Base-by-base conservation (phyloP, 768 basidiomycete species). In the Kwoniella sp. region DNA sequence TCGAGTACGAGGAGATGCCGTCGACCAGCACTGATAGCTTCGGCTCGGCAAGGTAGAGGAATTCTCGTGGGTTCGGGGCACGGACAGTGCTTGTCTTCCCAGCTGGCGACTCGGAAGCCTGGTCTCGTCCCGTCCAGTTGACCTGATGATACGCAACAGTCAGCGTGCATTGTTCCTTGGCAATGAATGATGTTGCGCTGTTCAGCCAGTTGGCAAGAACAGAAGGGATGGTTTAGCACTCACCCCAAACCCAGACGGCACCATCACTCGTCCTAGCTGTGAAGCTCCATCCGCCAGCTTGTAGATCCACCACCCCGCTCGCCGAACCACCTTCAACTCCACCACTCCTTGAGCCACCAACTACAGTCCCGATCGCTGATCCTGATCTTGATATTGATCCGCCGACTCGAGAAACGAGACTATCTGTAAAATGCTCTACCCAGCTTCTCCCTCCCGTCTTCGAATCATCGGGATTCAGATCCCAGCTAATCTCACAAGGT, bases 221-320 rank as follows among this genome's bases (percentile, higher is more conserved):
- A 21, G 4, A 33, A 46, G 46, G 19, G 27, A 10, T 6, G 17
- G 25, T 6, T 9, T 22, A 19, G 1, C 24, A 68, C 70, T 59
- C 44, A 74, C 76, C 76, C 76, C 76, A 78, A n/a, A 74, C 70
- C 74, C 74, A 78, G 15, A 78, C 67, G 8, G 67, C 64, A 17
- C 76, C 76, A 30, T 70, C 65, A 54, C 65, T 64, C 36, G 69
- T 66, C 46, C 76, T 67, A 13, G 76, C 76, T 1, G 73, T 64
- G 62, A 77, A 77, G 46, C 72, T 69, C 72, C 72, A 77, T 2
- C 76, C 76, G 17, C 74, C 72, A 54, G 72, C 74, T 55, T 73
- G 72, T 21, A 76, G 55, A 26, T 76, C 74, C n/a, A 76, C 72
- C 15, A 73, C 60, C 7, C 70, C 72, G 22, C 17, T 9, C 40